Percentiles rank a stretch among this genome's conserved stretches.
phyloP scores from a whole-genome alignment of 441 rosid genomes.

The Populus hybrid region DNA sequence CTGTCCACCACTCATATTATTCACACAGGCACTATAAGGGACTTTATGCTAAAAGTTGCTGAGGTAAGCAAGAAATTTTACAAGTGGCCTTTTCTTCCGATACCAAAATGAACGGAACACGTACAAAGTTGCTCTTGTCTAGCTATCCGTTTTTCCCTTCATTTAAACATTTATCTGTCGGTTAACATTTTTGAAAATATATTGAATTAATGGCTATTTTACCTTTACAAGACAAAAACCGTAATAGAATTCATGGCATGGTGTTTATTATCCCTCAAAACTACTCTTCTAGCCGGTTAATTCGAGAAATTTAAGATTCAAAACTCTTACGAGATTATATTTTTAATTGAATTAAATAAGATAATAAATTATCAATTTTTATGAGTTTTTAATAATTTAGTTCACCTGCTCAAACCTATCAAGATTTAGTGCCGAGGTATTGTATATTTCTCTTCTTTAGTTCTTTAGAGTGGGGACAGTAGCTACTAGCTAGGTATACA shows the following conservation, averaged over 20 bases:
- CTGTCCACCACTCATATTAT: background rate
- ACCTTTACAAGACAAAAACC: too few relatives aligned
- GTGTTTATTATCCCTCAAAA: background rate
- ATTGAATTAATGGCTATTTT: too few relatives aligned
- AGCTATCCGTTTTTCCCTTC: background rate
- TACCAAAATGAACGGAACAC: background rate
- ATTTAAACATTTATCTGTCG: background rate
- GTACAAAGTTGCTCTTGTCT: background rate
- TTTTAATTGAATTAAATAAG: too few relatives aligned
- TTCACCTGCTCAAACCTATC: too few relatives aligned
- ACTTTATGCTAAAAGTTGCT: conserved; percentile 1
- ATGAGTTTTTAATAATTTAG: too few relatives aligned
- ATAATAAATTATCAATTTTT: too few relatives aligned
- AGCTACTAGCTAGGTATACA: too few relatives aligned
- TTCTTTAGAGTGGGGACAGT: background rate
- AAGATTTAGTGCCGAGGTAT: too few relatives aligned
- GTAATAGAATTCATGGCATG: background rate
- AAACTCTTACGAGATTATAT: too few relatives aligned
- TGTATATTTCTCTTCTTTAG: background rate
- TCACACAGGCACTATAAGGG: background rate
- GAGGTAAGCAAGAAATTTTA: background rate
- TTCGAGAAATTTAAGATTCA: too few relatives aligned
- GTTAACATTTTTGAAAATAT: too few relatives aligned
- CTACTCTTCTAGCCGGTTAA: too few relatives aligned
- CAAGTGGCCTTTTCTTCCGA: background rate